These are phyloP conservation scores for Camelina laxa DNA, from an alignment of 345 rosid genomes.

Conservation along the genomic window DNA sequence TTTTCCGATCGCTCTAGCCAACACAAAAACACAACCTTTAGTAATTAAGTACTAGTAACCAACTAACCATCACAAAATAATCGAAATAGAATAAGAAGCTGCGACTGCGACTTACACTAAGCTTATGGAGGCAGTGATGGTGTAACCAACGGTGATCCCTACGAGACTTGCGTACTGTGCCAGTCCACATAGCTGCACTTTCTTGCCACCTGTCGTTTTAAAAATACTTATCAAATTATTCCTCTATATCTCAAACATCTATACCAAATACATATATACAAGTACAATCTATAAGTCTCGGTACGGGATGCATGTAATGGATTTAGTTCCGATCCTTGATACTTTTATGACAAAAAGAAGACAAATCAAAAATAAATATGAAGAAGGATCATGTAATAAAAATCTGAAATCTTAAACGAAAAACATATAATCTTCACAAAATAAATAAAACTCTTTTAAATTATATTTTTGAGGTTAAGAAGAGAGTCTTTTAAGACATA, in stretches of 20 bases:
- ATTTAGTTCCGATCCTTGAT: neutral
- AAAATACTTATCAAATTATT: neutral
- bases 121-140: slow-evolving; percentile 90
- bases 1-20: slow-evolving; percentile 73
- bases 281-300: too few relatives aligned
- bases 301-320: neutral
- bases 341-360: neutral
- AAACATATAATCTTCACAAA: neutral
- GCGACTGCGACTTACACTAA: slow-evolving; percentile 67
- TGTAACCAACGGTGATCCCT: slow-evolving; percentile 79
- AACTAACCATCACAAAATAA: neutral
- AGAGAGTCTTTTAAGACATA: slow-evolving; percentile 8
- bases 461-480: neutral
- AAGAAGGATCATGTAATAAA: neutral
- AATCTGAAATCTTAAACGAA: neutral
- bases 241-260: neutral
- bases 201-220: slow-evolving; percentile 55
- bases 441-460: neutral
- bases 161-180: slow-evolving; percentile 76
- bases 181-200: slow-evolving; percentile 68
- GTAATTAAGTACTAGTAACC: too few relatives aligned
- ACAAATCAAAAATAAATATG: neutral
- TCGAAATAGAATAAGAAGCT: neutral
- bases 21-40: neutral
- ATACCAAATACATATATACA: neutral